Conservation (phyloP, 2,329 filamentous ascomycete species). For the Botrytis squamosa region DNA sequence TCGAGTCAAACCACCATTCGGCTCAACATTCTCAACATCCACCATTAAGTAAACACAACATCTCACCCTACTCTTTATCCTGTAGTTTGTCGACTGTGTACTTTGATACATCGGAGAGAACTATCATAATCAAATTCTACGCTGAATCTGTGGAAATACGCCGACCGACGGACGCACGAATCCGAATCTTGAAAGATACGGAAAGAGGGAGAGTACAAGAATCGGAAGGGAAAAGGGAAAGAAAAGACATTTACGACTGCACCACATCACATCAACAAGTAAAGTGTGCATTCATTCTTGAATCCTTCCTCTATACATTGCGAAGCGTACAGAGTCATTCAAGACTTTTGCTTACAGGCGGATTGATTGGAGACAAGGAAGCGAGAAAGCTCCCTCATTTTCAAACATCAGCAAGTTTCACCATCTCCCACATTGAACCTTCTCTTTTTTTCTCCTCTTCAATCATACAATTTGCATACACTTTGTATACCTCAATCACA, state of each 20-base stretch:
- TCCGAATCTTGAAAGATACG: conserved; percentile 20
- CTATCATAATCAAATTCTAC: conserved; percentile 5
- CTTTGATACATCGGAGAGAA: not conserved
- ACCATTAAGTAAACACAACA: not conserved
- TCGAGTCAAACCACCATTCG: conserved; percentile 3
- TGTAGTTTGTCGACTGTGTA: not conserved
- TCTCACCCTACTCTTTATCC: not conserved
- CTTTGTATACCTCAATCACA: conserved; percentile 37
- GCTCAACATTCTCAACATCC: not conserved
- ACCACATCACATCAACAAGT: not conserved
- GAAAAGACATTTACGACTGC: not conserved
- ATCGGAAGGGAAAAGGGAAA: conserved; percentile 20
- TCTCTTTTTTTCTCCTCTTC: conserved; percentile 11
- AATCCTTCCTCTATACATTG: not conserved
- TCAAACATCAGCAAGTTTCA: conserved; percentile 22
- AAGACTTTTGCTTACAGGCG: not conserved
- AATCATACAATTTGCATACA: not conserved
- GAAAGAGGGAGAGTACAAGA: conserved; percentile 21
- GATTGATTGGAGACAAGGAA: conserved; percentile 19
- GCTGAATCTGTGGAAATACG: not conserved
- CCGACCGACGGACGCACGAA: conserved; percentile 20
- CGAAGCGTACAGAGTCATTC: conserved; percentile 5
- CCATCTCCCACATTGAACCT: not conserved
- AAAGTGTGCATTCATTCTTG: not conserved
- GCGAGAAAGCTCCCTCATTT: conserved; percentile 18